Evolutionary conservation across 164 flowering plant genomes (phyloP).

Genomic region (Magnolia changhungtana): DNA sequence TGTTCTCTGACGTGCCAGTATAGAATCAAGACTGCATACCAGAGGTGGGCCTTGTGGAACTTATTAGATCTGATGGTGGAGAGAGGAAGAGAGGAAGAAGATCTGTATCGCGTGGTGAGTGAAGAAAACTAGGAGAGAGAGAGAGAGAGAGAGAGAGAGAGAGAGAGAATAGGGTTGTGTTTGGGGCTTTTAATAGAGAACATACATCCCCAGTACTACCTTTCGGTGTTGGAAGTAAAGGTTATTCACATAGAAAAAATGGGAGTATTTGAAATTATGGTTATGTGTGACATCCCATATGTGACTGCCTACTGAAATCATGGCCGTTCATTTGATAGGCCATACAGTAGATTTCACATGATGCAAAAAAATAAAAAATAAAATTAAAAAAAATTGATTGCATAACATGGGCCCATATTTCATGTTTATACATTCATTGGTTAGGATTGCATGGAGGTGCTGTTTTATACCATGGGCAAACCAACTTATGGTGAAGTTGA

Average conservation of each 20-base stretch:
- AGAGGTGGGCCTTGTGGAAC: background rate
- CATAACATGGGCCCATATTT: background rate
- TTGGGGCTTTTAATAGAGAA: background rate
- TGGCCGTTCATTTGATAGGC: background rate
- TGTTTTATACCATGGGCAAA: too few species aligned
- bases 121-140: conserved; percentile 1
- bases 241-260: background rate
- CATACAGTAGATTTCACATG: too few species aligned
- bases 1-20: too few species aligned
- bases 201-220: background rate
- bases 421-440: too few species aligned
- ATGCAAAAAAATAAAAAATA: background rate
- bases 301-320: background rate
- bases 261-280: background rate
- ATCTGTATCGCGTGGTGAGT: background rate
- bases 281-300: background rate
- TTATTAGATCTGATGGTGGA: background rate
- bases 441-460: too few species aligned
- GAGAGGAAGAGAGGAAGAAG: conserved; percentile 1
- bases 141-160: conserved; percentile 1
- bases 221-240: background rate
- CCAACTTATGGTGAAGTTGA: too few species aligned
- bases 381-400: too few species aligned
- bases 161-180: background rate
- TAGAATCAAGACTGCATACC: background rate